Base-by-base conservation (phyloP, 192 early-diverging fungal species). In the Phycomyces blakesleeanus region DNA sequence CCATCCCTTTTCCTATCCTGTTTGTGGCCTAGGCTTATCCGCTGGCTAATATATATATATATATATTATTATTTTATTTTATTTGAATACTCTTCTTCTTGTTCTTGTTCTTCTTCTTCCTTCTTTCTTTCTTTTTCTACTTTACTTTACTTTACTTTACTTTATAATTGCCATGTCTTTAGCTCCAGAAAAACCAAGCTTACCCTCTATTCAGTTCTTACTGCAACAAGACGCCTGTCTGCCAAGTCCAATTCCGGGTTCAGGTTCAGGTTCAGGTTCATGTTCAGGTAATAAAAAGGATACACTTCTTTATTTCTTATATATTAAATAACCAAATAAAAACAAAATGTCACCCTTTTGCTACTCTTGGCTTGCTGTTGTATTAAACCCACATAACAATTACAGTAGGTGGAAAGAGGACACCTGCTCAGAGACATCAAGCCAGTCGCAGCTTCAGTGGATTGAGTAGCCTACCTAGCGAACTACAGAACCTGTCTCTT, bases 401-500 rank as follows among this genome's bases (percentile, higher is more conserved):
- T n/a, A n/a, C n/a, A n/a, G n/a, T n/a, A n/a, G n/a, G n/a, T n/a
- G n/a, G n/a, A n/a, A 38, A 39, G 40, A 58, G 22, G 40, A 39
- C 22, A 20, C n/a, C 40, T 24, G 40, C 21, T 22, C 38, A 41
- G 24, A 34, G 21, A 18, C 44, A 61, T 37, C 42, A 29, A 18
- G 20, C 25, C 21, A 61, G 16, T 15, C 41, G 41, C 15, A 61
- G 26, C 1, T 6, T 61, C 1, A 41, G 41, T n/a, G n/a, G n/a
- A n/a, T n/a, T n/a, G n/a, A n/a, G n/a, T 27, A 57, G 63, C 15
- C 21, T 65, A 25, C 63, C 63, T 12, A 14, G 51, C 24, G 63
- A 65, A 38, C 34, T 65, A 34, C 63, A 65, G 41, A 51, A 57
- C 16, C 42, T 65, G 18, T 65, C 63, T 10, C 40, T 65, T 11